Conservation (phyloP, 495 filamentous ascomycete genomes). For the Daldinia concentrica region DNA sequence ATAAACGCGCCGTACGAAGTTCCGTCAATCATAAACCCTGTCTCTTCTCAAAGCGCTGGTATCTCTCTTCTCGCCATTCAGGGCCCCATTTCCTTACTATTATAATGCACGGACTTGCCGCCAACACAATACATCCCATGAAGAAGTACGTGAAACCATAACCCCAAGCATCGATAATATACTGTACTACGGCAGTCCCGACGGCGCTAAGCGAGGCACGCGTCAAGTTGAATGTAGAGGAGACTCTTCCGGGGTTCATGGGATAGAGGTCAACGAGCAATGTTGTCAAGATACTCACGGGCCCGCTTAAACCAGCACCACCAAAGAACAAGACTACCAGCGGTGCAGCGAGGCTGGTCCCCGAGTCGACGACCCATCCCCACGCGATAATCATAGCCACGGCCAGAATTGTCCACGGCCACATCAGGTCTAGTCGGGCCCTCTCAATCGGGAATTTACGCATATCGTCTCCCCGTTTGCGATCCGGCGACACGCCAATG, state of each 20-base stretch:
- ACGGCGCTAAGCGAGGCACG: conserved; percentile 9
- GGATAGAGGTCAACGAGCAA: conserved; percentile 15
- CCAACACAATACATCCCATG: conserved; percentile 7
- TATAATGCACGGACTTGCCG: conserved; percentile 5
- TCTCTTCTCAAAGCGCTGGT: conserved; percentile 4
- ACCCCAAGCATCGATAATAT: conserved; percentile 14
- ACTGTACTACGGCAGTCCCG: conserved; percentile 12
- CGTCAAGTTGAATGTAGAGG: conserved; percentile 8
- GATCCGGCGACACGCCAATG: conserved; percentile 1
- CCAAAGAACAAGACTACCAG: conserved; percentile 6
- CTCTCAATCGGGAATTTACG: conserved; percentile 8
- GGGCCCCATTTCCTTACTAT: conserved; percentile 15
- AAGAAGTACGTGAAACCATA: conserved; percentile 14
- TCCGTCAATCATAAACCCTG: neutral
- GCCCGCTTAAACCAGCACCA: neutral
- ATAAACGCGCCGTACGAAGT: too few species aligned
- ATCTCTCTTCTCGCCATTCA: conserved; percentile 16
- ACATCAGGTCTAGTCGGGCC: conserved; percentile 2
- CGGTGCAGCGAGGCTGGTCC: neutral
- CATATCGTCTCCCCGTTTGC: conserved; percentile 5
- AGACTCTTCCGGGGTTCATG: conserved; percentile 9
- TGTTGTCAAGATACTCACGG: conserved; percentile 4
- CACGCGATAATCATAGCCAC: conserved; percentile 4
- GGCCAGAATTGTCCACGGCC: neutral
- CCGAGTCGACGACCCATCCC: conserved; percentile 5